These are phyloP conservation scores for Stachybotrys chlorohalonatus DNA, from an alignment of 2,329 filamentous ascomycete species.

Conservation along the genomic window DNA sequence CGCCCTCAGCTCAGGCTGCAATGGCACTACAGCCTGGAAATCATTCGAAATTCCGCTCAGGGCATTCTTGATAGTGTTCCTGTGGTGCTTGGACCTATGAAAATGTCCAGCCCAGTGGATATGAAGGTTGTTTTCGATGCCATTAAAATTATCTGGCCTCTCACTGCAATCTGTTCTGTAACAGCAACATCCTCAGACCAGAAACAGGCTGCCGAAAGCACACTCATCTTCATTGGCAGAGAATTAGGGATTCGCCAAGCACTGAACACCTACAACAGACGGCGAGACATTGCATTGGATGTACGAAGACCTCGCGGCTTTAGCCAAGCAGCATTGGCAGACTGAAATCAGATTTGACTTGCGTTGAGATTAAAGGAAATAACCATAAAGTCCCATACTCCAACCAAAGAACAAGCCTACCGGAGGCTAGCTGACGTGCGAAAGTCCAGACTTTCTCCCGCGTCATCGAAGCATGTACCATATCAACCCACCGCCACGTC, in stretches of 20 bases:
- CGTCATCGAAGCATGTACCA: background rate
- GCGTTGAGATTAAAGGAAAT: too few species aligned
- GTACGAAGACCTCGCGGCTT: slow-evolving; percentile 13
- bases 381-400: background rate
- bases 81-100: slow-evolving; percentile 13
- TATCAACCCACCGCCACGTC: background rate
- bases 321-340: background rate
- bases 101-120: slow-evolving; percentile 9
- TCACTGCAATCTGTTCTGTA: slow-evolving; percentile 20
- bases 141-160: slow-evolving; percentile 27
- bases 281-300: slow-evolving; percentile 14
- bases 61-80: slow-evolving; percentile 18
- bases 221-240: slow-evolving; percentile 22
- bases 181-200: slow-evolving; percentile 18
- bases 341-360: background rate
- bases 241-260: slow-evolving; percentile 29
- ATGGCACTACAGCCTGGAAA: slow-evolving; percentile 16
- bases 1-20: slow-evolving; percentile 14
- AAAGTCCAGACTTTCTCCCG: background rate
- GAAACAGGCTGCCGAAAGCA: slow-evolving; percentile 13
- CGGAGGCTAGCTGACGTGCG: background rate
- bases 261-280: slow-evolving; percentile 12
- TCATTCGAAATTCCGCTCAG: slow-evolving; percentile 16
- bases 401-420: background rate
- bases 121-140: slow-evolving; percentile 24